phyloP scores from a whole-genome alignment of 441 rosid genomes.

The Mallotus japonicus region DNA sequence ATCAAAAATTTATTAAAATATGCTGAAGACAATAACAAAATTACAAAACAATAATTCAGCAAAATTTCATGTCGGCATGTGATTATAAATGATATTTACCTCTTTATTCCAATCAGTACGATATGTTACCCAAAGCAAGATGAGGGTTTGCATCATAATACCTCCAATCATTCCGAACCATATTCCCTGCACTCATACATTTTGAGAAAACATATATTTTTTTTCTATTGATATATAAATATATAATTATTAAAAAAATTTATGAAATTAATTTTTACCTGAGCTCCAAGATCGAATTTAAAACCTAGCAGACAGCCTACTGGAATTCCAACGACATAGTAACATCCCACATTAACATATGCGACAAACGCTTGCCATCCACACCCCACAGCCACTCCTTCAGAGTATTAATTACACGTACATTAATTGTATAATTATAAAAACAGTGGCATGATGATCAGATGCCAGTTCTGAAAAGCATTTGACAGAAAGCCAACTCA shows the following conservation, averaged over 20 bases:
- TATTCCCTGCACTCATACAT: constrained; percentile 41
- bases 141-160: constrained; percentile 44
- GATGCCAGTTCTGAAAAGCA: too few relatives aligned
- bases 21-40: too few relatives aligned
- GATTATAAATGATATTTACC: constrained; percentile 26
- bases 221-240: too few relatives aligned
- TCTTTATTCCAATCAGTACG: constrained; percentile 55
- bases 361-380: constrained; percentile 67
- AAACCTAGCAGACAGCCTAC: constrained; percentile 47
- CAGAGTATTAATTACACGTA: too few relatives aligned
- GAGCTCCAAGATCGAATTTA: constrained; percentile 40
- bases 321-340: constrained; percentile 53
- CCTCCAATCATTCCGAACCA: constrained; percentile 65
- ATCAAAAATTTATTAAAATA: too few relatives aligned
- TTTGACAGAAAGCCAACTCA: too few relatives aligned
- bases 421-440: too few relatives aligned
- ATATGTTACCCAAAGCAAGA: constrained; percentile 40
- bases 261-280: constrained; percentile 23
- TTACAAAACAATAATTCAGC: too few relatives aligned
- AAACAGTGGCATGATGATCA: too few relatives aligned
- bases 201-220: too few relatives aligned
- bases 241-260: too few relatives aligned
- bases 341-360: constrained; percentile 55
- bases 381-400: constrained; percentile 65
- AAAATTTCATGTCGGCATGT: too few relatives aligned